These are phyloP conservation scores for Geranium rotundifolium DNA, from an alignment of 345 rosid genomes.

Conservation along the genomic window DNA sequence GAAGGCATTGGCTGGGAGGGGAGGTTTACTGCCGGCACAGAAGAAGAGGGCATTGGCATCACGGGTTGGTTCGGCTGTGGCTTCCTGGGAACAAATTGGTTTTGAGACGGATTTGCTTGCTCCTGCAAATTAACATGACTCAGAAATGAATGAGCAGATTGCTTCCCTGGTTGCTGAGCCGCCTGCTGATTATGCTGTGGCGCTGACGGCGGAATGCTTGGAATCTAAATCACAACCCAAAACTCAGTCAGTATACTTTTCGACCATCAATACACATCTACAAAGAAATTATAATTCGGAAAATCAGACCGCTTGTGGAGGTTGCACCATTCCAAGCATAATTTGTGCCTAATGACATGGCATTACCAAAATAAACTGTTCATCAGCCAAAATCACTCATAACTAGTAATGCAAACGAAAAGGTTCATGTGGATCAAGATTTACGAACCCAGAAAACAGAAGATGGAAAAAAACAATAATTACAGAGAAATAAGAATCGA, in stretches of 20 bases:
- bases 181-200: constrained; percentile 49
- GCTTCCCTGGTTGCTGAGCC: constrained; percentile 41
- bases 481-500: neutral
- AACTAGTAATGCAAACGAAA: neutral
- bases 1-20: constrained; percentile 53
- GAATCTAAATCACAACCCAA: constrained; percentile 36
- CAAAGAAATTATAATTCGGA: constrained; percentile 7
- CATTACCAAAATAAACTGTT: constrained; percentile 4
- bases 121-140: constrained; percentile 43
- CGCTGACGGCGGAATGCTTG: constrained; percentile 45
- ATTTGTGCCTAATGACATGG: constrained; percentile 65
- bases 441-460: neutral
- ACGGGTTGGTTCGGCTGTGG: constrained; percentile 44
- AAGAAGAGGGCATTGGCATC: constrained; percentile 31
- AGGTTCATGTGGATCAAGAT: neutral
- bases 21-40: constrained; percentile 37
- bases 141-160: constrained; percentile 31
- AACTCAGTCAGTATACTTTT: constrained; percentile 3
- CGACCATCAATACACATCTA: constrained; percentile 5
- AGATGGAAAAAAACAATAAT: neutral
- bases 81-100: constrained; percentile 43
- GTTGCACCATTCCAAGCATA: constrained; percentile 99
- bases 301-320: constrained; percentile 62
- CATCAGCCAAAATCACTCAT: neutral
- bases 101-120: constrained; percentile 35